Evolutionary conservation across 2,329 filamentous ascomycete species (phyloP), one percentile per base, ranked within the genome.

Genomic region (Lanzia echinophila): DNA sequence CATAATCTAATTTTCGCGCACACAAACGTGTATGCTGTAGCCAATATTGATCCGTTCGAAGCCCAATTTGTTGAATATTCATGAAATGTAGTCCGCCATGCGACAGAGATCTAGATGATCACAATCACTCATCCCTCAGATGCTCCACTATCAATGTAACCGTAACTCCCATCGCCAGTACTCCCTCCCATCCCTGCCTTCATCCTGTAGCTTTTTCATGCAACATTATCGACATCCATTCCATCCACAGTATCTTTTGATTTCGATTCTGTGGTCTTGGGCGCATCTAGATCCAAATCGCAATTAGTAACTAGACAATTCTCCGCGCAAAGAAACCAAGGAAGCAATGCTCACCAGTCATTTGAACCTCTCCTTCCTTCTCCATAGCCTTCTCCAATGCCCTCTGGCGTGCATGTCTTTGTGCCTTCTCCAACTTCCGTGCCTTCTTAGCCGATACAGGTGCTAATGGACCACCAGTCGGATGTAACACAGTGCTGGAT

Each of bases 401-500:
- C 48, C 67, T 59, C 39, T 59, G 56, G 47, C 65, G 60, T 8
- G 67, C 67, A 55, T 65, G 60, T 33, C 65, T 67, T 50, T 61
- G 56, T 10, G 65, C 64, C 54, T 57, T 65, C 56, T 68, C 64
- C 12, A 69, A 47, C 47, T 69, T 69, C 31, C 62, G 61, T 7
- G 66, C 66, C 49, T 69, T 69, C 61, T 69, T 69, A 7, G 60
- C 58, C 1, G 66, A 68, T 4, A 67, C 19, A 3, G 65, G 67
- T 50, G 66, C 66, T 46, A 60, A 19, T 8, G 63, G 62, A 10
- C 67, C 67, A 49, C 65, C 65, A 0, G 65, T 69, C 33, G 67
- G 66, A 48, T 60, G 49, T 2, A 69, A 54, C 31, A 67, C 66
- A 42, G 47, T 64, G 53, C 63, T 67, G 44, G 42, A 53, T 44